Base-by-base conservation (phyloP, 2,329 filamentous ascomycete species). In the Trichoderma guizhouense region DNA sequence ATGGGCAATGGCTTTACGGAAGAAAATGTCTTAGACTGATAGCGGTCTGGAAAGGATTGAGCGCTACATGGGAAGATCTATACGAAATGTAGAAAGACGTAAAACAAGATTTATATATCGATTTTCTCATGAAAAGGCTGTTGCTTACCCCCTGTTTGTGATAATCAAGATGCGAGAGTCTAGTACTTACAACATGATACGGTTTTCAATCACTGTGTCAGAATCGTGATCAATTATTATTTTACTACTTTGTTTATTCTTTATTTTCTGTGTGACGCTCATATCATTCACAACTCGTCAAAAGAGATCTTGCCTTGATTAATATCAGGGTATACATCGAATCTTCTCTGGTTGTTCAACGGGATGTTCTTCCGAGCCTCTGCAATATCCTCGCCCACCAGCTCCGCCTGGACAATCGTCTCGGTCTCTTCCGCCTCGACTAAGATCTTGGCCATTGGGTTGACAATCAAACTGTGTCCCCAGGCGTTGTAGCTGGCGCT, bases 321-420 rank as follows among this genome's bases (percentile, higher is more conserved):
- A 36, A 99, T 90, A 85, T 99, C 95, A 0, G 94, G 92, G 81
- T 99, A 99, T 24, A 99, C 92, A 81, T 99, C 96, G 80, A 97
- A 99, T 75, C 96, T 86, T 77, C 96, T 88, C 86, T 99, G 96
- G 21, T 87, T 88, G 77, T 91, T 90, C 68, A 98, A 85, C 3
- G 96, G 96, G 76, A 99, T 97, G 7, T 91, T 91, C 81, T 88
- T 93, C 80, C 95, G 89, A 60, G 91, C 89, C 82, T 93, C 90
- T 70, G 90, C 88, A 76, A 98, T 93, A 77, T 86, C 88, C 12
- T 87, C 89, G 5, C 86, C 87, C 43, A 89, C 86, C 78, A 98
- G 81, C 72, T 95, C 91, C 58, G 90, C 92, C 79, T 91, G 89
- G 12, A 97, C 87, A 73, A 93, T 92, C 5, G 88, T 88, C 84